Evolutionary conservation across 2,329 filamentous ascomycete genomes (phyloP).

Genomic region (Cyphellophora europaea): DNA sequence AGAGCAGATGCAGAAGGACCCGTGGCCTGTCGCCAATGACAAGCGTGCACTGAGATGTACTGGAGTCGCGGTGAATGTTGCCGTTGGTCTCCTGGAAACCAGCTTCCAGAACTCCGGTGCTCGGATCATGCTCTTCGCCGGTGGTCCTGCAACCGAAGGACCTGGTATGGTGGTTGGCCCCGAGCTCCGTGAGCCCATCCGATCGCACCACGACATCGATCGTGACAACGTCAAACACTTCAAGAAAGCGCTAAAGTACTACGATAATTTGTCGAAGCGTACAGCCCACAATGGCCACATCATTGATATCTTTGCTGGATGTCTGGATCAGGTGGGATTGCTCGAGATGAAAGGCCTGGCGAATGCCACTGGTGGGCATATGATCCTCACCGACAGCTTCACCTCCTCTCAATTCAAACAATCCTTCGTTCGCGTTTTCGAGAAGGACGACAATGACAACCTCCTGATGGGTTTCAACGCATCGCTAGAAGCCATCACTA

Average conservation of each 20-base stretch:
- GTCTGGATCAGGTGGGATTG: slow-evolving; percentile 91
- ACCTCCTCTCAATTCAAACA: slow-evolving; percentile 99
- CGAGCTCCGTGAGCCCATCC: slow-evolving; percentile 89
- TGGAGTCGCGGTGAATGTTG: slow-evolving; percentile 91
- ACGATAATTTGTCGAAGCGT: slow-evolving; percentile 86
- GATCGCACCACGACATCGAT: slow-evolving; percentile 97
- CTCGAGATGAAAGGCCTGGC: slow-evolving; percentile 96
- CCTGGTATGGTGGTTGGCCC: slow-evolving; percentile 95
- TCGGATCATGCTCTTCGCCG: slow-evolving; percentile 94
- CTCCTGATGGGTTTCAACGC: slow-evolving; percentile 98
- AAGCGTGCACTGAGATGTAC: slow-evolving; percentile 85
- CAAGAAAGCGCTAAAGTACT: slow-evolving; percentile 98
- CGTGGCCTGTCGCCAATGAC: slow-evolving; percentile 94
- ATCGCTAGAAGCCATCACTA: slow-evolving; percentile 88
- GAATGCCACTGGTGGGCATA: slow-evolving; percentile 94
- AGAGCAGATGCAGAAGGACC: slow-evolving; percentile 91
- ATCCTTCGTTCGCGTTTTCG: slow-evolving; percentile 92
- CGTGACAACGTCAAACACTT: slow-evolving; percentile 99
- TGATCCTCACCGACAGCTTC: slow-evolving; percentile 97
- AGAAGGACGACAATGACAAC: slow-evolving; percentile 92
- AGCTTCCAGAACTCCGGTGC: slow-evolving; percentile 94
- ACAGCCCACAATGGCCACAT: slow-evolving; percentile 95
- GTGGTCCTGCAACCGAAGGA: slow-evolving; percentile 88
- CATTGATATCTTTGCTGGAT: slow-evolving; percentile 95
- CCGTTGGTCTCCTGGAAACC: slow-evolving; percentile 82